Base-by-base conservation (phyloP, 257 asterid species). In the Nicotiana undulata region DNA sequence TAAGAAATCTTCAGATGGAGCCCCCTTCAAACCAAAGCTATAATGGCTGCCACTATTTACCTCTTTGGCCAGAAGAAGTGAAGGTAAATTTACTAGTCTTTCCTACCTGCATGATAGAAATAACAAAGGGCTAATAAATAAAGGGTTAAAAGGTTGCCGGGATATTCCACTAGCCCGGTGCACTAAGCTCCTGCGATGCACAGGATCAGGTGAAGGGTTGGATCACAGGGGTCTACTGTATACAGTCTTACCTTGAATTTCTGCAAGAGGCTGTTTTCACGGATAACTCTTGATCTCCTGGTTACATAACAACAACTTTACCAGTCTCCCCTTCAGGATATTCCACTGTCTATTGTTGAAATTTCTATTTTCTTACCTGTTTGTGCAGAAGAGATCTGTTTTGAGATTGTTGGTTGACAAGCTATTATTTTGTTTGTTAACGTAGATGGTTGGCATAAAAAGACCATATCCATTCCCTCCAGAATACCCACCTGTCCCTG, bases 1-100 rank as follows among this genome's bases (percentile, higher is more conserved):
- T 84, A 29, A 31, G 72, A 46, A 86, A 83, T 85, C 85, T 82
- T 77, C 97, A 84, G 84, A 88, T 86, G 89, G 99, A 95, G 99
- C 98, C 93, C 99, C 98, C 98, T 95, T 95, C 98, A 91, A 95
- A 89, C 97, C 99, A 93, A 95, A 95, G 85, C 83, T 85, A 82
- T 65, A 88, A 82, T 28, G 83, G 82, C 49, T 84, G 78, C 87
- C 89, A 78, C 77, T 89, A 88, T 64, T 60, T 85, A 29, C 89
- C 88, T 31, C 80, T 86, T 55, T 87, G 87, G 86, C 86, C 87
- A 6, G 97, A 90, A 82, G 96, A 91, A 74, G 95, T 89, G 68
- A 93, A 91, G 98, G 98, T 92, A 85, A 12, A 61, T 75, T 15
- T 13, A 59, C 0, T 52, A 51, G 49, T 13, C 24, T 24, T 65